Percentiles rank a stretch among this genome's conserved stretches.
Evolutionary conservation across 768 basidiomycete genomes (phyloP).

Genomic region (Daedaleopsis sinensis): DNA sequence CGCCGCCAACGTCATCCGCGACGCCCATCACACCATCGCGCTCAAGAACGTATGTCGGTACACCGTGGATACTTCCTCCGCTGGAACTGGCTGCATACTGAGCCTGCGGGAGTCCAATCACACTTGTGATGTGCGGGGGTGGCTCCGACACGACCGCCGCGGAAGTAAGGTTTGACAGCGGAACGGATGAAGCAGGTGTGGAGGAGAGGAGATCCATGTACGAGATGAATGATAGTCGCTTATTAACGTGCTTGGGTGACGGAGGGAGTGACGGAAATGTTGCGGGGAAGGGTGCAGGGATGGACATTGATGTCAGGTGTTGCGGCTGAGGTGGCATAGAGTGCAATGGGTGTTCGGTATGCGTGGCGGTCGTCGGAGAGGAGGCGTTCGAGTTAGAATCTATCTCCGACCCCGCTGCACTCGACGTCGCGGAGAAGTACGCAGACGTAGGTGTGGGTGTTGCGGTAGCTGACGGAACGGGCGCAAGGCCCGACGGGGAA

Average conservation of each 20-base stretch:
- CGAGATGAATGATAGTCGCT: conserved; percentile 87
- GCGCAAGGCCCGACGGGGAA: not conserved
- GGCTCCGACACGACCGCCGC: conserved; percentile 57
- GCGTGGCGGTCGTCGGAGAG: conserved; percentile 43
- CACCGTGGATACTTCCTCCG: conserved; percentile 29
- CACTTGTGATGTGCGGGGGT: conserved; percentile 74
- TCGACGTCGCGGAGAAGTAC: conserved; percentile 46
- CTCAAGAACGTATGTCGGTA: conserved; percentile 23
- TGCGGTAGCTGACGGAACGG: conserved; percentile 15
- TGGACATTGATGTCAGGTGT: conserved; percentile 26
- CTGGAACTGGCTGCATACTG: conserved; percentile 34
- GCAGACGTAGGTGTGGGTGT: conserved; percentile 48
- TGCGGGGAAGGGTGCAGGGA: conserved; percentile 30
- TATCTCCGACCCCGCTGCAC: conserved; percentile 10
- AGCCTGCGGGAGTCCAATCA: conserved; percentile 46
- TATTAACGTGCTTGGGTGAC: conserved; percentile 54
- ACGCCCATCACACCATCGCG: conserved; percentile 32
- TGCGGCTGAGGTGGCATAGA: conserved; percentile 17
- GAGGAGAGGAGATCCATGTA: conserved; percentile 84
- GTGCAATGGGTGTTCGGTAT: conserved; percentile 32
- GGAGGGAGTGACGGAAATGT: conserved; percentile 38
- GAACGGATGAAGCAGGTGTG: conserved; percentile 70
- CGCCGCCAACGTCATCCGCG: conserved; percentile 72
- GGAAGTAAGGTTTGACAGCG: conserved; percentile 74
- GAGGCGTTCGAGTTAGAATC: conserved; percentile 38